Evolutionary conservation across 148 eudicot species (phyloP), one percentile per base, ranked within the genome.

Genomic region (Rhododendron griersonianum): DNA sequence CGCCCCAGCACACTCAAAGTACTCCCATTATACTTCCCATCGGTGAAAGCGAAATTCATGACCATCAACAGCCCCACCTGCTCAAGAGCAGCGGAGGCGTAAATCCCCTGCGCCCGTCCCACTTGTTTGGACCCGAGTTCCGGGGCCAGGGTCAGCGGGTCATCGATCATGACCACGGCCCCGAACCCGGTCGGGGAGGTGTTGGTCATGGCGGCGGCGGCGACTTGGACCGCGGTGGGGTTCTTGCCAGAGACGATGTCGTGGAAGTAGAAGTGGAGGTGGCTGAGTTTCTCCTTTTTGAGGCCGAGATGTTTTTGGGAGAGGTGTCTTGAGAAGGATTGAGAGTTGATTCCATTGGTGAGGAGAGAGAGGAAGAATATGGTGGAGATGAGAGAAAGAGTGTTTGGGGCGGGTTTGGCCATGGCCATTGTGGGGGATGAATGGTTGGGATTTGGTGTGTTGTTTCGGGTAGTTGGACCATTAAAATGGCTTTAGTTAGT

Each of bases 241-340:
- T 86, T 80, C 47, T n/a, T 59, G 39, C 90, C 90, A 44, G 84
- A 44, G 25, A 91, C 86, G 16, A 87, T 87, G 89, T 92, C 94
- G 35, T 92, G 94, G 83, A 85, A 90, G 89, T 85, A 90, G 87
- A 91, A 91, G 83, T 74, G 89, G 41, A 91, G 89, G 78, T 91
- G 91, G 74, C 91, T 90, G 13, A 90, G 90, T 23, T 90, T 90
- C 65, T 91, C 88, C 35, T 44, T 86, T 21, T 80, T 83, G 13
- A 88, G 84, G 57, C 92, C 88, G 4, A 86, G 53, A 23, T 44
- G 16, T 69, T 82, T 81, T 37, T 33, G 84, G 50, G 91, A 33
- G 33, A 33, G 33, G 33, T 33, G 33, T 33, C 33, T 33, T 33
- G 33, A 33, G 33, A 33, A 33, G 33, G 33, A 33, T 33, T 33